Base-by-base conservation (phyloP, 2,329 filamentous ascomycete species). In the Metarhizium brunneum region DNA sequence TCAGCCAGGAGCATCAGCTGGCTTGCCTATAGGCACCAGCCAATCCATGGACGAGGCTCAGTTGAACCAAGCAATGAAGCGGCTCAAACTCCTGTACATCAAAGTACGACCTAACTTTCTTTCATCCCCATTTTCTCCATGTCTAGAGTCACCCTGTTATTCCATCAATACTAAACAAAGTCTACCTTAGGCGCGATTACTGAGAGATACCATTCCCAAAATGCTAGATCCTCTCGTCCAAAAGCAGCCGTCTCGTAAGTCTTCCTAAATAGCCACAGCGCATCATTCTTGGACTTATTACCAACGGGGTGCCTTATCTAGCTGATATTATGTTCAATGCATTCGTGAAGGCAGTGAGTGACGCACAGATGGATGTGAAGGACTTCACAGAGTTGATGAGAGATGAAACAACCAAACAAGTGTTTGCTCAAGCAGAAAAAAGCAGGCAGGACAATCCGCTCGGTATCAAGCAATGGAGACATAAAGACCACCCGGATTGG, bases 401-500 rank as follows among this genome's bases (percentile, higher is more conserved):
- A 11, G 72, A 72, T 60, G 75, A 78, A 4, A 71, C 75, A 48
- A 78, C 69, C 57, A 73, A 71, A 48, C 75, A 75, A 53, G 71
- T 82, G 11, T 70, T 86, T 54, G 73, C 78, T 11, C 74, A 79
- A 56, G 80, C 77, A 2, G 72, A 68, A 45, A 74, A 77, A 62
- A 84, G 82, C 61, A 76, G 76, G 18, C 70, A 76, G 54, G 74
- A 78, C 43, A 78, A 83, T 47, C 78, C 80, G 0, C 73, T 75
- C 52, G 79, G 76, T 4, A 84, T 86, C 59, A 79, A 76, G 61
- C 76, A 78, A 2, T 86, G 83, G 83, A 75, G 73, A 50, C 75
- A 81, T 20, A 76, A 73, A 54, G 80, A 86, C 40, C 74, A 85
- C 55, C 81, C 83, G 2, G 74, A 82, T 58, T 86, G 83, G 82